Conservation (phyloP, 805 yeast species). For the Yueomyces sp. region DNA sequence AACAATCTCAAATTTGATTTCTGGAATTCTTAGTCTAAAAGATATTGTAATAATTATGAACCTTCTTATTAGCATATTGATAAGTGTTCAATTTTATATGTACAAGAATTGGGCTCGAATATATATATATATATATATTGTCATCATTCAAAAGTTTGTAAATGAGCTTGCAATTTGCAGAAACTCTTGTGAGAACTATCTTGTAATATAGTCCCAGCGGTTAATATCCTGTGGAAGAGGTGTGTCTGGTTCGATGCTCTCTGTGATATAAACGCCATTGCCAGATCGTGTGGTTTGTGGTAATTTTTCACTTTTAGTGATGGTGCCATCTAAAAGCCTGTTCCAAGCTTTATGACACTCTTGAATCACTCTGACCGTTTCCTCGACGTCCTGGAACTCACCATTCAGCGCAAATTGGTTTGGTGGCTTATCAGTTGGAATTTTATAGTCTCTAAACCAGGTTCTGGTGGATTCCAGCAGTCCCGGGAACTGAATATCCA, state of each 20-base stretch:
- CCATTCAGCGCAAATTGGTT: conserved; percentile 69
- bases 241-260: conserved; percentile 15
- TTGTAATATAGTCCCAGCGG: conserved; percentile 19
- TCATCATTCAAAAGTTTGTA: too few species aligned
- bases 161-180: too few species aligned
- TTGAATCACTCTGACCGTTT: conserved; percentile 45
- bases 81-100: too few species aligned
- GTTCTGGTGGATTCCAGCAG: conserved; percentile 50
- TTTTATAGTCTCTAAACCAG: conserved; percentile 78
- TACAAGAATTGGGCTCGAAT: too few species aligned
- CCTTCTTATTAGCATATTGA: too few species aligned
- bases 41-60: too few species aligned
- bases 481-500: conserved; percentile 56
- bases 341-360: conserved; percentile 65
- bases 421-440: conserved; percentile 68
- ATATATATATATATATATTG: too few species aligned
- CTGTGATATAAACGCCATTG: conserved; percentile 31
- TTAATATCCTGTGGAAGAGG: conserved; percentile 30
- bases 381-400: conserved; percentile 41
- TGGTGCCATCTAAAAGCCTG: conserved; percentile 34
- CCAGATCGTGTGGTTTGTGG: conserved; percentile 33
- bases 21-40: too few species aligned
- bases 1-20: too few species aligned
- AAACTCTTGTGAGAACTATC: too few species aligned
- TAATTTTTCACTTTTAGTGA: conserved; percentile 20